Conservation (phyloP, 2,329 filamentous ascomycete species). For the Coniochaeta hoffmannii region DNA sequence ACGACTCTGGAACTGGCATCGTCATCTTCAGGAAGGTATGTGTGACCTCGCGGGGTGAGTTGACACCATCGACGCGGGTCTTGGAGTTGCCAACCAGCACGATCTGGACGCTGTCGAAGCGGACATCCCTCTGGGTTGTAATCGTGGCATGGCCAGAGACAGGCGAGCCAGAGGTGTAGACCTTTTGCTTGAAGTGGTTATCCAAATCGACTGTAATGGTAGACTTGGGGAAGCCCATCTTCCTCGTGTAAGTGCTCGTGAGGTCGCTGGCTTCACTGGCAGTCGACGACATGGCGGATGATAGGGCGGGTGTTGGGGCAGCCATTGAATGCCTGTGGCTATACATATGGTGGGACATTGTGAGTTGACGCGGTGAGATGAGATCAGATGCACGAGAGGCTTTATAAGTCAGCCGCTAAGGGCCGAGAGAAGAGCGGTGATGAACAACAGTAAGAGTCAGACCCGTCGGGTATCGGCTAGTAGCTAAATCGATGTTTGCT, state of each 20-base stretch:
- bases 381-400: neutral
- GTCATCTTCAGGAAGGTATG: conserved; percentile 49
- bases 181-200: conserved; percentile 45
- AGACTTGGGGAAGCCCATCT: conserved; percentile 20
- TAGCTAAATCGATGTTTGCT: neutral
- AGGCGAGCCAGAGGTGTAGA: conserved; percentile 47
- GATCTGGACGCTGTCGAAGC: conserved; percentile 45
- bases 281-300: neutral
- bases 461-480: neutral
- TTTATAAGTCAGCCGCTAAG: neutral
- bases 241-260: conserved; percentile 7
- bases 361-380: neutral
- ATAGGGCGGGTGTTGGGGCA: conserved; percentile 7
- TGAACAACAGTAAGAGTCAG: neutral
- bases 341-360: neutral
- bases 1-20: conserved; percentile 42
- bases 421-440: neutral
- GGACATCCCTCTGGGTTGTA: conserved; percentile 33
- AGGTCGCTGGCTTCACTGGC: conserved; percentile 8
- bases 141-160: conserved; percentile 42
- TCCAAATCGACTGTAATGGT: conserved; percentile 42
- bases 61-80: conserved; percentile 44
- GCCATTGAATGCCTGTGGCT: neutral
- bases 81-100: conserved; percentile 42
- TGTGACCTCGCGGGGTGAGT: conserved; percentile 37